Evolutionary conservation across 352 stramenopile genomes (phyloP).

Genomic region (Globisporangium lucens): DNA sequence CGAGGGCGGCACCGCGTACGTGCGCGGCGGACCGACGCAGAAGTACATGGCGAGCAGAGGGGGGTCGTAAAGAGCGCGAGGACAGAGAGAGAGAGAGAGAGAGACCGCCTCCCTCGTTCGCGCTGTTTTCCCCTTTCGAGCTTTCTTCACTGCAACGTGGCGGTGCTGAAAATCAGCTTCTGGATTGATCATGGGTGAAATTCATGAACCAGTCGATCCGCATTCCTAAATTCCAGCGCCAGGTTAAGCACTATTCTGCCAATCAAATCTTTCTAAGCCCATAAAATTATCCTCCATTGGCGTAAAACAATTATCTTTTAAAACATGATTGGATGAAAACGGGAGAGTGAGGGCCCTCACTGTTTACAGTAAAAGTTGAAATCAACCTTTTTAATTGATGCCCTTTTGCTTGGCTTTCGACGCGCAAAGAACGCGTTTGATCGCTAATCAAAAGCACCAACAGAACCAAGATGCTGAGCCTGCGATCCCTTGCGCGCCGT

Average conservation of each 20-base stretch:
- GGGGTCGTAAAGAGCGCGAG: neutral
- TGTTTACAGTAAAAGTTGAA: too few relatives aligned
- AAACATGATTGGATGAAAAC: neutral
- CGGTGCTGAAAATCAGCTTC: neutral
- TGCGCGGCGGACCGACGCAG: conserved; percentile 61
- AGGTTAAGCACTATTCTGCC: neutral
- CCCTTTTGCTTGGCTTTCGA: neutral
- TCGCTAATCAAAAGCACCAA: conserved; percentile 1
- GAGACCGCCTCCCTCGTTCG: neutral
- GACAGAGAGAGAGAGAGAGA: neutral
- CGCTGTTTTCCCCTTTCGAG: neutral
- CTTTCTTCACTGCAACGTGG: neutral
- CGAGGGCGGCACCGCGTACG: conserved; percentile 32
- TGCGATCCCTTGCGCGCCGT: conserved; percentile 4
- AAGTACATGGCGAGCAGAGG: conserved; percentile 50
- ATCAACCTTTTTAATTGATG: too few relatives aligned
- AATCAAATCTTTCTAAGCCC: neutral
- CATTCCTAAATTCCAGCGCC: neutral
- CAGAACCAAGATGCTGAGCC: conserved; percentile 10
- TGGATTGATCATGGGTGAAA: neutral
- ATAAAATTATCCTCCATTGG: neutral
- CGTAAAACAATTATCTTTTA: neutral
- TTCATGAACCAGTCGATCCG: neutral
- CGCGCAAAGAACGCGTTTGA: neutral
- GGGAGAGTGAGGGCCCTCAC: too few relatives aligned